Conservation (phyloP, 2,329 filamentous ascomycete species). For the Fusarium nodosum region DNA sequence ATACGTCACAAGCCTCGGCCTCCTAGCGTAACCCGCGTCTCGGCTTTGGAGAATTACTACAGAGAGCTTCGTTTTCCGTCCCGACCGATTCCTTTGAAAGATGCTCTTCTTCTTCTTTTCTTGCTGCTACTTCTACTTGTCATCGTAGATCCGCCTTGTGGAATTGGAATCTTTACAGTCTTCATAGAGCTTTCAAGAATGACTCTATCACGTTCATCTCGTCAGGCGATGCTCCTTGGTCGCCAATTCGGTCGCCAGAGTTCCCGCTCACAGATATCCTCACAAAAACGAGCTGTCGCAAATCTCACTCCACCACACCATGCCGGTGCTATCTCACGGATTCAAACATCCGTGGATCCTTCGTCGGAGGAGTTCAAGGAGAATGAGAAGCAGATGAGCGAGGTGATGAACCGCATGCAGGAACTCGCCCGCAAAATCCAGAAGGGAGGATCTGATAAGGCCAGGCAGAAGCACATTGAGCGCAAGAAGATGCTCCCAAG, state of each 20-base stretch:
- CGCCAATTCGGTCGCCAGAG: slow-evolving; percentile 56
- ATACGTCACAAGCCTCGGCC: slow-evolving; percentile 49
- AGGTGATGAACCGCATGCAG: slow-evolving; percentile 77
- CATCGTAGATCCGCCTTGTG: background rate
- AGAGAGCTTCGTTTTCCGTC: slow-evolving; percentile 14
- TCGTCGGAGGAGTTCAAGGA: slow-evolving; percentile 83
- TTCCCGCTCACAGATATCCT: slow-evolving; percentile 50
- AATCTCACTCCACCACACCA: slow-evolving; percentile 86
- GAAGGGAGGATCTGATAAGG: slow-evolving; percentile 83
- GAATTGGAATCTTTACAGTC: slow-evolving; percentile 8
- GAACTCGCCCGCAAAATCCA: slow-evolving; percentile 78
- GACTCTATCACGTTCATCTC: slow-evolving; percentile 63
- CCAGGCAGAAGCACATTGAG: slow-evolving; percentile 86
- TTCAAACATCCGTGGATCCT: slow-evolving; percentile 82
- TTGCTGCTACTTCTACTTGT: slow-evolving; percentile 10
- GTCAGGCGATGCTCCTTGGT: slow-evolving; percentile 60
- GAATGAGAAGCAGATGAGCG: slow-evolving; percentile 82
- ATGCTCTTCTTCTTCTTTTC: slow-evolving; percentile 23
- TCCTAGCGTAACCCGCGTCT: slow-evolving; percentile 33
- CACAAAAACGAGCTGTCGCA: slow-evolving; percentile 66
- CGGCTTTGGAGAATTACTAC: slow-evolving; percentile 34
- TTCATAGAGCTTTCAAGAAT: slow-evolving; percentile 52
- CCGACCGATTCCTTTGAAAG: slow-evolving; percentile 13
- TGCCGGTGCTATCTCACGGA: slow-evolving; percentile 83
- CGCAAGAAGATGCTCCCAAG: slow-evolving; percentile 95